Evolutionary conservation across 306 rosid species (phyloP).

Genomic region (Citrullus mucosospermus): DNA sequence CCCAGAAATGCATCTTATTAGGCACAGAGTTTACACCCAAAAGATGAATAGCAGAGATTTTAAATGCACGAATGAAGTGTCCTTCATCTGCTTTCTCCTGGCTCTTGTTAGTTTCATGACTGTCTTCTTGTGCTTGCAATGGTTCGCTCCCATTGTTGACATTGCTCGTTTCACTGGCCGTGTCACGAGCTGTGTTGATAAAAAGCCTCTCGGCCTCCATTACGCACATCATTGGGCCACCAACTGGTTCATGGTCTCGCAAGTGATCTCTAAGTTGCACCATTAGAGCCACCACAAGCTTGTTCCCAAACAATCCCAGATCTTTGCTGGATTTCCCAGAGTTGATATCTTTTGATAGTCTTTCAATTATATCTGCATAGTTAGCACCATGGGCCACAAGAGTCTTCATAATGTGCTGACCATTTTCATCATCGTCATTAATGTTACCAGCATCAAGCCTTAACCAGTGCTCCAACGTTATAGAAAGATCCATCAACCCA

Average conservation of each 20-base stretch:
- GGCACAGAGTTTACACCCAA: slow-evolving; percentile 35
- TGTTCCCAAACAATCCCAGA: slow-evolving; percentile 41
- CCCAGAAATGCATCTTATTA: slow-evolving; percentile 36
- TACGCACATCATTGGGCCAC: slow-evolving; percentile 50
- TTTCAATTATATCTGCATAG: slow-evolving; percentile 25
- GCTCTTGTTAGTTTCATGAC: neutral
- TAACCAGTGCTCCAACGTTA: slow-evolving; percentile 58
- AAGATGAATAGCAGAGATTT: slow-evolving; percentile 34
- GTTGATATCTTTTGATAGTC: slow-evolving; percentile 15
- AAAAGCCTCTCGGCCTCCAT: slow-evolving; percentile 44
- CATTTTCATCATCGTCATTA: slow-evolving; percentile 25
- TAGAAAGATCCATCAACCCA: slow-evolving; percentile 36
- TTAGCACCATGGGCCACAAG: slow-evolving; percentile 45
- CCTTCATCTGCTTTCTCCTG: slow-evolving; percentile 9
- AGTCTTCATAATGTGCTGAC: slow-evolving; percentile 21
- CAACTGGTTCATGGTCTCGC: slow-evolving; percentile 55
- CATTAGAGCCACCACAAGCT: slow-evolving; percentile 34
- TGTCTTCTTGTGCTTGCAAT: neutral
- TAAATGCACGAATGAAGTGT: slow-evolving; percentile 13
- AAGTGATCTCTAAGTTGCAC: slow-evolving; percentile 60
- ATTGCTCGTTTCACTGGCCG: neutral
- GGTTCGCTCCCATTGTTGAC: neutral
- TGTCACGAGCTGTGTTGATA: neutral
- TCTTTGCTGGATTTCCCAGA: slow-evolving; percentile 9
- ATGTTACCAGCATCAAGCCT: slow-evolving; percentile 54